phyloP scores from a whole-genome alignment of 225 moss, liverwort and hornwort species.

The Bryoerythrophyllum caledonicum region DNA sequence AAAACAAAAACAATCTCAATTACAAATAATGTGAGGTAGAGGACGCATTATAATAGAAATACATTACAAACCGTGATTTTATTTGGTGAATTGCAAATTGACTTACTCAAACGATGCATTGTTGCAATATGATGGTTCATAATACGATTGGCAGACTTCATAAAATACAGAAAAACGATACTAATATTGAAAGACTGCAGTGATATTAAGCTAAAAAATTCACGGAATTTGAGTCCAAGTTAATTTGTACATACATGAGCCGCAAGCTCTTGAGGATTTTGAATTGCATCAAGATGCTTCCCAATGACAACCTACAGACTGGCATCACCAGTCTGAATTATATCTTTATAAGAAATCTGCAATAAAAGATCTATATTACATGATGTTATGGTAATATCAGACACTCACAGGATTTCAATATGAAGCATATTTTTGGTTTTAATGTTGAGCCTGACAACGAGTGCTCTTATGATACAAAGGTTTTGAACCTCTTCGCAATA shows the following conservation, averaged over 20 bases:
- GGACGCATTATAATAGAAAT: no score
- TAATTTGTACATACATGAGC: slow-evolving; percentile 5
- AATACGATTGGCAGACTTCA: no score
- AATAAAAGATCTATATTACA: background rate
- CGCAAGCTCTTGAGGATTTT: slow-evolving; percentile 1
- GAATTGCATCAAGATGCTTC: slow-evolving; percentile 1
- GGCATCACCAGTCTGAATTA: background rate
- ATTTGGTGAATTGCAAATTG: no score
- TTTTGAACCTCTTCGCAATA: slow-evolving; percentile 2
- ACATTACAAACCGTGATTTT: no score
- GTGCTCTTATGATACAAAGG: slow-evolving; percentile 21
- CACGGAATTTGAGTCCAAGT: background rate
- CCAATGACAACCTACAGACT: background rate
- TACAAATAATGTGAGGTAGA: no score
- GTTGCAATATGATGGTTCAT: no score
- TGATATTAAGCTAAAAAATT: background rate
- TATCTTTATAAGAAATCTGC: background rate
- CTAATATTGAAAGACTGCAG: background rate
- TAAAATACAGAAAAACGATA: background rate
- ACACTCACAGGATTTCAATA: no score
- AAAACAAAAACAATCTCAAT: no score
- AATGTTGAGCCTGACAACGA: slow-evolving; percentile 13
- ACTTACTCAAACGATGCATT: no score
- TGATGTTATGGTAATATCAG: background rate
- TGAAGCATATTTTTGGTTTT: background rate